Conservation (phyloP, 805 yeast species). For the Groenewaldozyma tartarivorans region DNA sequence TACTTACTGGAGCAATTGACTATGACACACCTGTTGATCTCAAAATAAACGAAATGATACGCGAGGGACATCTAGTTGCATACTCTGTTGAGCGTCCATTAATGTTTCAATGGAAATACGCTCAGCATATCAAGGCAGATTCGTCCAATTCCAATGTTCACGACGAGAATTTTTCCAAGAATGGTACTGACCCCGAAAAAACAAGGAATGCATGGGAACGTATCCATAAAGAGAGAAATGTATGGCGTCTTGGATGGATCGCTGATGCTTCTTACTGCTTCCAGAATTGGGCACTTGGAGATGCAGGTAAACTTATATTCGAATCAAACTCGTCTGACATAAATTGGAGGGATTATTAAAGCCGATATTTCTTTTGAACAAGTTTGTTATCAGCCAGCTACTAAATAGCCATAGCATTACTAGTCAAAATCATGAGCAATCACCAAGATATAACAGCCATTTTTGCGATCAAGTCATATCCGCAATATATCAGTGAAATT, state of each 20-base stretch:
- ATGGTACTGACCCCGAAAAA: background rate
- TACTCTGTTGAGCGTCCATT: conserved; percentile 7
- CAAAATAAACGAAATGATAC: conserved; percentile 4
- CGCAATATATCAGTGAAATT: too few species aligned
- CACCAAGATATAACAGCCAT: too few species aligned
- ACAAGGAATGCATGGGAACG: conserved; percentile 6
- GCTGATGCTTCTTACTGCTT: background rate
- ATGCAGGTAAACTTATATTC: background rate
- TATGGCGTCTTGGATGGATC: conserved; percentile 8
- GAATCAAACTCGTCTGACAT: background rate
- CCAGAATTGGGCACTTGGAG: background rate
- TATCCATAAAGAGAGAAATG: conserved; percentile 6
- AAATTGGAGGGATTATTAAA: too few species aligned
- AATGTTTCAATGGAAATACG: conserved; percentile 11
- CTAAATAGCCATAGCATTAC: too few species aligned
- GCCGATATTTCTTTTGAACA: too few species aligned
- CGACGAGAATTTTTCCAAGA: background rate
- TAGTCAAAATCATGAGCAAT: too few species aligned
- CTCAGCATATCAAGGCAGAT: conserved; percentile 8
- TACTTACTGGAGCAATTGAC: conserved; percentile 7
- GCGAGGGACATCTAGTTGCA: conserved; percentile 1
- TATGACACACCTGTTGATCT: conserved; percentile 9
- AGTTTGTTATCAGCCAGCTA: too few species aligned
- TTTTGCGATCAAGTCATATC: too few species aligned
- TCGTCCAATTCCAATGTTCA: conserved; percentile 1